Evolutionary conservation across 495 filamentous ascomycete species (phyloP).

Genomic region (Penicillium mononematosum): DNA sequence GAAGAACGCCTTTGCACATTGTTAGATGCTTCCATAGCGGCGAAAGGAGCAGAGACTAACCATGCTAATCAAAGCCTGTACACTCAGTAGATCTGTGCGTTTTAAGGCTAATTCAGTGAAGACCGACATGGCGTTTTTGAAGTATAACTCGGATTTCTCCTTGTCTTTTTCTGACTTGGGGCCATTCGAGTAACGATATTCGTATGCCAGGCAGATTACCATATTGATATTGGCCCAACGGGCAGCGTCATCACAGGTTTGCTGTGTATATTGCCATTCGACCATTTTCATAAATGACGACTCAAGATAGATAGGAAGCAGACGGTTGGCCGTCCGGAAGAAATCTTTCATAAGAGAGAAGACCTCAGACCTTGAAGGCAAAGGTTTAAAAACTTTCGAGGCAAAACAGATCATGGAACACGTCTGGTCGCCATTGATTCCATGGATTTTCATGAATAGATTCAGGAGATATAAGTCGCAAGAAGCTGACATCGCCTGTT

Average conservation of each 20-base stretch:
- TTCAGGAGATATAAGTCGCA: slow-evolving; percentile 73
- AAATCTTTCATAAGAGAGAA: slow-evolving; percentile 81
- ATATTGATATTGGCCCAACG: slow-evolving; percentile 98
- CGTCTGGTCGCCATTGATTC: slow-evolving; percentile 87
- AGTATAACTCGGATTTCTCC: slow-evolving; percentile 83
- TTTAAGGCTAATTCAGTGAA: slow-evolving; percentile 87
- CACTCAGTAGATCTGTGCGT: slow-evolving; percentile 89
- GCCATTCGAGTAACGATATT: slow-evolving; percentile 86
- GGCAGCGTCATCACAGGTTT: slow-evolving; percentile 88
- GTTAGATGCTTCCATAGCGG: slow-evolving; percentile 2
- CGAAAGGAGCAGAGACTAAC: slow-evolving; percentile 31
- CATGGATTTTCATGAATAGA: slow-evolving; percentile 77
- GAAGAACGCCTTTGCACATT: slow-evolving; percentile 64
- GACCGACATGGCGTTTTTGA: slow-evolving; percentile 93
- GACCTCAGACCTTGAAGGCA: slow-evolving; percentile 78
- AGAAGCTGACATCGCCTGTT: slow-evolving; percentile 84
- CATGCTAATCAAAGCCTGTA: slow-evolving; percentile 93
- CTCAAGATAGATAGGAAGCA: slow-evolving; percentile 95
- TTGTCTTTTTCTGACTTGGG: slow-evolving; percentile 82
- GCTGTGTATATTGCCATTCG: slow-evolving; percentile 85
- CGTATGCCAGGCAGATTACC: slow-evolving; percentile 82
- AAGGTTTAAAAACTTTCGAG: slow-evolving; percentile 70
- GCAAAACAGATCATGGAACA: slow-evolving; percentile 87
- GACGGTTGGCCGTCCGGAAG: slow-evolving; percentile 94
- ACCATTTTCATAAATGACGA: slow-evolving; percentile 93